Base-by-base conservation (phyloP, 257 asterid genomes). In the Pogostemon cablin region DNA sequence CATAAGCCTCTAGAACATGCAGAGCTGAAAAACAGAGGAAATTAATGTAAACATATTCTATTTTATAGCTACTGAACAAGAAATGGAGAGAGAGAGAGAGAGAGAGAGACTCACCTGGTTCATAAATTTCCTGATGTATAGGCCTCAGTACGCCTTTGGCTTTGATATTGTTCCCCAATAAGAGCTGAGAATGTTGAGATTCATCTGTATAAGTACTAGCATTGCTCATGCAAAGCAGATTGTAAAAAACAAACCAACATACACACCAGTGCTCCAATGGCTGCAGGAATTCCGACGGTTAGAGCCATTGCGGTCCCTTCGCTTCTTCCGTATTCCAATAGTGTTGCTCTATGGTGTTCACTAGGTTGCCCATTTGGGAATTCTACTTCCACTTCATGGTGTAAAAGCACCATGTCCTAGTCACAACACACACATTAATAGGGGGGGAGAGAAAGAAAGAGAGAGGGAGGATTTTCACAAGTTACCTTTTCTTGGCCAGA, bases 251-350 rank as follows among this genome's bases (percentile, higher is more conserved):
- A 49, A 62, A 72, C 25, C 54, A 34, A 20, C 72, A 72, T n/a
- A 58, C 68, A 71, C 87, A 92, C 98, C 91, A 93, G 81, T 63
- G 97, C 98, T 72, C 96, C 98, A 70, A 86, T 91, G 81, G 97
- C 98, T 32, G 86, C 96, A 40, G 97, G 97, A 73, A 93, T 89
- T 72, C 97, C 99, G 12, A 91, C 99, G 11, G 97, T 91, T 41
- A 89, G 83, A 64, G 99, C 91, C 97, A 93, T 93, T 35, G 99
- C 96, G 0, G 90, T 86, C 10, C 80, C 81, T 12, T 70, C 81
- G 7, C 68, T 85, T 71, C 84, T 93, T 6, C 98, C 97, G 3
- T 86, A 82, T 81, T 86, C 98, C 69, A 93, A 75, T 38, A 93
- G 77, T 0, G 99, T 93, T 46, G 93, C 92, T 68, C 81, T 77